Evolutionary conservation across 2,329 filamentous ascomycete species (phyloP), one percentile per base, ranked within the genome.

Genomic region (Alternaria incomplexa): DNA sequence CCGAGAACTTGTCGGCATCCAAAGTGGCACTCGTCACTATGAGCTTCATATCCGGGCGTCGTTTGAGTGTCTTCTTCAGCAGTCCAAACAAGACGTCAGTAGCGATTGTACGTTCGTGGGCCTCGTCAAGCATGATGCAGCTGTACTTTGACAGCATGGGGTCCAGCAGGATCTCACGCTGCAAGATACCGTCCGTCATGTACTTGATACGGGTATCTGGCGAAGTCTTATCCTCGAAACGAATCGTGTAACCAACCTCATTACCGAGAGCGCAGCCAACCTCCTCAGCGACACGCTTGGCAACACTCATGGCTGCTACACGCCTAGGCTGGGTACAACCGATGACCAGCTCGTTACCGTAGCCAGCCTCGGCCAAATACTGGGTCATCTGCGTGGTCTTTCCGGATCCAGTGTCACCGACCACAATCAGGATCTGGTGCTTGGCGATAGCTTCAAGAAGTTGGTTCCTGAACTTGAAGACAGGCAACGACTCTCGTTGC

Each of bases 101-200:
- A 22, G 95, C 93, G 65, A 99, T 90, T 0, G 96, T 99, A 80
- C 96, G 89, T 82, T 99, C 96, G 89, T 99, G 96, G 58, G 96
- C 96, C 81, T 99, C 96, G 80, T 99, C 96, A 65, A 99, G 90
- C 81, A 99, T 98, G 78, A 99, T 98, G 75, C 93, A 96, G 85
- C 93, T 96, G 83, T 99, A 99, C 58, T 94, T 91, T 54, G 88
- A 90, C 82, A 99, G 88, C 72, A 96, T 88, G 76, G 94, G 92
- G 80, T 99, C 96, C 81, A 97, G 90, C 90, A 99, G 97, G 61
- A 96, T 94, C 82, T 99, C 96, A 76, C 96, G 87, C 76, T 98
- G 86, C 74, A 99, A 89, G 91, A 99, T 98, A 88, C 96, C 96
- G 77, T 99, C 96, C 47, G 96, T 99, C 96, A 99, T 99, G 85